phyloP scores from a whole-genome alignment of 345 rosid species.

The Populus simonii region DNA sequence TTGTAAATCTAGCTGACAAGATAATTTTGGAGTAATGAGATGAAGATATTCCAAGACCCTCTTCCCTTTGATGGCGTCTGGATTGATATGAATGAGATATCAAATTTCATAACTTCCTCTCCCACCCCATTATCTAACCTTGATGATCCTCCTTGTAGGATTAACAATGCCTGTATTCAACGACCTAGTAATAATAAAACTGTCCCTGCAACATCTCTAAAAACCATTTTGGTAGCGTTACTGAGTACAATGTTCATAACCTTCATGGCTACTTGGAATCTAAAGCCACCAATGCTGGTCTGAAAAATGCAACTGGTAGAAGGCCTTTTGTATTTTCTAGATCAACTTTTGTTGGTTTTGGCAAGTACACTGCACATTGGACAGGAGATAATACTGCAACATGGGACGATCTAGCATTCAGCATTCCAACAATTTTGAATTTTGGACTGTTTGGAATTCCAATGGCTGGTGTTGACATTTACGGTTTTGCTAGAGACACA shows the following conservation, averaged over 20 bases:
- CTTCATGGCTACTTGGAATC: conserved; percentile 59
- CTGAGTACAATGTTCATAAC: conserved; percentile 66
- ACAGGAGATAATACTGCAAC: conserved; percentile 68
- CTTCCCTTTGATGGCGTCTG: conserved; percentile 64
- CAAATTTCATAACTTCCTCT: conserved; percentile 58
- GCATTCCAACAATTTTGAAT: conserved; percentile 55
- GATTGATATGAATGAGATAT: conserved; percentile 73
- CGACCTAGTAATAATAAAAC: conserved; percentile 35
- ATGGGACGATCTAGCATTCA: conserved; percentile 57
- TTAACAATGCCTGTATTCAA: conserved; percentile 39
- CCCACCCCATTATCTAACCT: conserved; percentile 33
- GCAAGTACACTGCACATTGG: conserved; percentile 75
- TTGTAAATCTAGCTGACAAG: conserved; percentile 43
- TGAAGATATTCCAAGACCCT: conserved; percentile 38
- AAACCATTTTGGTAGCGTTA: conserved; percentile 47
- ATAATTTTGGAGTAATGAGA: conserved; percentile 57
- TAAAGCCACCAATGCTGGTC: conserved; percentile 53
- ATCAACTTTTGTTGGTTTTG: conserved; percentile 70
- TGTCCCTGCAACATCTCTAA: conserved; percentile 40
- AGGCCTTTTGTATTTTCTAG: conserved; percentile 66
- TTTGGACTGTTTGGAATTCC: conserved; percentile 74
- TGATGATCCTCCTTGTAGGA: conserved; percentile 68
- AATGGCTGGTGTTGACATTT: conserved; percentile 78
- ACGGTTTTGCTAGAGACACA: conserved; percentile 53
- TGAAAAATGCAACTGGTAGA: conserved; percentile 40